These are phyloP conservation scores for Tricholoma saponaceum DNA, from an alignment of 768 basidiomycete species.

Conservation along the genomic window DNA sequence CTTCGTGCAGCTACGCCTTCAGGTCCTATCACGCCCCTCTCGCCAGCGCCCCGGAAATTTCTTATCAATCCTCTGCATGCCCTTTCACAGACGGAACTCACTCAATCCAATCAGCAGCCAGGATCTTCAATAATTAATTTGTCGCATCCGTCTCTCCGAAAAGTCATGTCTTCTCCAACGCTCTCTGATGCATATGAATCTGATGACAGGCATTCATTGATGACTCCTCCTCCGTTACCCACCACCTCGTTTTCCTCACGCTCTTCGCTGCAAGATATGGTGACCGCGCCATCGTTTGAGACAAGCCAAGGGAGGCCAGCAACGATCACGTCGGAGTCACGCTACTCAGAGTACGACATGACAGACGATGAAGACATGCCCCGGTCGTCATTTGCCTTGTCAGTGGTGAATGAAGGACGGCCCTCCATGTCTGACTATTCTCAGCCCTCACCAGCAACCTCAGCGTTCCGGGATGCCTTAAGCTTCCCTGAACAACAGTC, in stretches of 20 bases:
- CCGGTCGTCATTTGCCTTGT: conserved; percentile 49
- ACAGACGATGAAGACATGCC: conserved; percentile 28
- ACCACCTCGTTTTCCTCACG: conserved; percentile 25
- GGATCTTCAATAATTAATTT: conserved; percentile 6
- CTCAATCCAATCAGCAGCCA: conserved; percentile 15
- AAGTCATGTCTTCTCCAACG: conserved; percentile 50
- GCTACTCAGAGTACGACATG: conserved; percentile 34
- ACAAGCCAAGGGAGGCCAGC: conserved; percentile 13
- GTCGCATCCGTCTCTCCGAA: conserved; percentile 30
- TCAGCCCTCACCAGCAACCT: conserved; percentile 68
- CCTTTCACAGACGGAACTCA: conserved; percentile 52
- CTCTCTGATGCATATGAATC: conserved; percentile 41
- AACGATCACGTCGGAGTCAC: conserved; percentile 24
- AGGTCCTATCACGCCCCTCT: conserved; percentile 54
- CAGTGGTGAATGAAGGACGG: conserved; percentile 39
- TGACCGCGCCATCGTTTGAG: conserved; percentile 27
- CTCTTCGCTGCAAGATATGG: conserved; percentile 12
- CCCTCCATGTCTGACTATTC: conserved; percentile 66
- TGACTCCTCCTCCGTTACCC: conserved; percentile 45
- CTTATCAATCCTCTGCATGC: conserved; percentile 48
- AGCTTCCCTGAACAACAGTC: conserved; percentile 24
- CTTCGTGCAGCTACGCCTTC: conserved; percentile 62
- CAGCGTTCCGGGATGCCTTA: conserved; percentile 71
- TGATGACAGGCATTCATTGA: conserved; percentile 23
- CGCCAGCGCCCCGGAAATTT: conserved; percentile 60